Evolutionary conservation across 2,329 filamentous ascomycete species (phyloP).

Genomic region (Fusarium robinianum): DNA sequence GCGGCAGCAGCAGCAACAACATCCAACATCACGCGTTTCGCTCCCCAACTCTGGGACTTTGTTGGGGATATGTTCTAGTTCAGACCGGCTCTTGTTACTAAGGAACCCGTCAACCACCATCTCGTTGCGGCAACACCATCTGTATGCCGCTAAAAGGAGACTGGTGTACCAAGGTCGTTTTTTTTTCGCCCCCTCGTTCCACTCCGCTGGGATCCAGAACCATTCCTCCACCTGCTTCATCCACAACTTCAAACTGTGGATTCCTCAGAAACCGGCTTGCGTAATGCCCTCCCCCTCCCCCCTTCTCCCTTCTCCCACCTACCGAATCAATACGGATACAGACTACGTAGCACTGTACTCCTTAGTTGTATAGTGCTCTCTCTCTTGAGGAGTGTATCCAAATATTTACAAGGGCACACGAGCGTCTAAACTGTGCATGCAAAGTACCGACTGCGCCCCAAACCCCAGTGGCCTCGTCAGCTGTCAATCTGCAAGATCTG

Average conservation of each 20-base stretch:
- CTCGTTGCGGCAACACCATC: conserved; percentile 19
- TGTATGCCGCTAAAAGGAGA: conserved; percentile 1
- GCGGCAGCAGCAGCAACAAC: too few species aligned
- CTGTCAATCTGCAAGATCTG: conserved; percentile 21
- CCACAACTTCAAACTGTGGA: conserved; percentile 13
- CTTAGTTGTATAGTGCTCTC: too few species aligned
- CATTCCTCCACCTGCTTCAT: conserved; percentile 24
- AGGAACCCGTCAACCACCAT: conserved; percentile 4
- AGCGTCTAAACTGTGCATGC: too few species aligned
- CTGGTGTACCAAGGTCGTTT: too few species aligned
- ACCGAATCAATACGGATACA: too few species aligned
- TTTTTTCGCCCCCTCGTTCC: conserved; percentile 19
- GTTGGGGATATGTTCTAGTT: conserved; percentile 32
- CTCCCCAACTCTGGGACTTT: conserved; percentile 26
- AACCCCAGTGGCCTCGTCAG: background rate
- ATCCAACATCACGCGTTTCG: conserved; percentile 17
- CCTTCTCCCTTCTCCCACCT: too few species aligned
- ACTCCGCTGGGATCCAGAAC: conserved; percentile 31
- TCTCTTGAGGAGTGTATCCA: conserved; percentile 7
- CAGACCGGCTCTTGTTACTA: too few species aligned
- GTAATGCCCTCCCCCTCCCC: conserved; percentile 27
- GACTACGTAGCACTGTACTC: too few species aligned
- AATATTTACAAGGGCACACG: conserved; percentile 7
- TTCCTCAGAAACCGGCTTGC: conserved; percentile 26
- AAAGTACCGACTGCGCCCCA: conserved; percentile 6